Conservation (phyloP, 2,329 filamentous ascomycete genomes). For the Lasiodiplodia gonubiensis region DNA sequence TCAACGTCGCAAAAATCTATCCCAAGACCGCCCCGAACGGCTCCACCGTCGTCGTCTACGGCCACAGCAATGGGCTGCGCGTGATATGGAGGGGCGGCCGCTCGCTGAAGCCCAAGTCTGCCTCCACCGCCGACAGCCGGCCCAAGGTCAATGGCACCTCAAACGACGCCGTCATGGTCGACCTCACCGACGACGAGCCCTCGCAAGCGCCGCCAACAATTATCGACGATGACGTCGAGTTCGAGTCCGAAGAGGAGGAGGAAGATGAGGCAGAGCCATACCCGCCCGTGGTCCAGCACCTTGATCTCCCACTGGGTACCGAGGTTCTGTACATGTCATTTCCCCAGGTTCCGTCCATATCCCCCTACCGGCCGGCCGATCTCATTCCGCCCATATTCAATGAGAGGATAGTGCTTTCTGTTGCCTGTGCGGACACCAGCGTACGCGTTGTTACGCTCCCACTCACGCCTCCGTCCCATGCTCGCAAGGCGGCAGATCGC, state of each 20-base stretch:
- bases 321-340: constrained; percentile 61
- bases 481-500: constrained; percentile 43
- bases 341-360: constrained; percentile 46
- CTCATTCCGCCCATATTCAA: constrained; percentile 55
- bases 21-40: constrained; percentile 65
- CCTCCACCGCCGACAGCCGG: constrained; percentile 37
- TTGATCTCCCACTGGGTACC: constrained; percentile 61
- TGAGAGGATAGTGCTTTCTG: constrained; percentile 59
- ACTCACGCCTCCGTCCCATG: constrained; percentile 57
- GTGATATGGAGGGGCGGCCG: constrained; percentile 66
- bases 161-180: constrained; percentile 58
- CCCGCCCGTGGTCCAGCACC: constrained; percentile 58
- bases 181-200: constrained; percentile 60
- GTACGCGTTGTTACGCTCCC: constrained; percentile 62
- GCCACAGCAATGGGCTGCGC: constrained; percentile 62
- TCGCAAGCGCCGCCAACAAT: constrained; percentile 31
- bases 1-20: constrained; percentile 63
- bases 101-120: constrained; percentile 46
- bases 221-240: constrained; percentile 45
- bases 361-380: constrained; percentile 40
- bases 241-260: constrained; percentile 63
- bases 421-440: constrained; percentile 63
- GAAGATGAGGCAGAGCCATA: constrained; percentile 63
- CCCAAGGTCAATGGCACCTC: constrained; percentile 49
- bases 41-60: constrained; percentile 66